Conservation (phyloP, 2,329 filamentous ascomycete species). For the Seiridium unicorne region DNA sequence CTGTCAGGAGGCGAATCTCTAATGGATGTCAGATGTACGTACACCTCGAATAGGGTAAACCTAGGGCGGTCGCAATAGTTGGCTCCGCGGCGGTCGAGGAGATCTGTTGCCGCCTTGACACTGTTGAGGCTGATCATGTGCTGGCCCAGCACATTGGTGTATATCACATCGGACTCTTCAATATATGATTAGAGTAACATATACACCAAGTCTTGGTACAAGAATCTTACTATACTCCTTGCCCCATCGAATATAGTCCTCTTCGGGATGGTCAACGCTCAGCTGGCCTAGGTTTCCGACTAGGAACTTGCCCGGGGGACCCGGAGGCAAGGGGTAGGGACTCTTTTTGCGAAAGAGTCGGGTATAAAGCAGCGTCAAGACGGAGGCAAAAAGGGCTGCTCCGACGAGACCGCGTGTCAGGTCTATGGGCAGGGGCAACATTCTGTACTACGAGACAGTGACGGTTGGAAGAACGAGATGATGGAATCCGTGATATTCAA, state of each 20-base stretch:
- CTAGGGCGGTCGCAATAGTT: conserved; percentile 38
- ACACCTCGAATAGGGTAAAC: conserved; percentile 32
- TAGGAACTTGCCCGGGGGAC: conserved; percentile 25
- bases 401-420: conserved; percentile 3
- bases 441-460: neutral
- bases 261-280: conserved; percentile 26
- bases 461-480: neutral
- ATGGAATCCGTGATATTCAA: neutral
- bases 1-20: neutral
- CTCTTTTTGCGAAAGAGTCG: conserved; percentile 6
- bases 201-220: neutral
- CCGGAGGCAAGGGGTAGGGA: conserved; percentile 24
- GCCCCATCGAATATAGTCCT: conserved; percentile 28
- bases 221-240: conserved; percentile 26
- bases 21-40: neutral
- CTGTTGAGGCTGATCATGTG: conserved; percentile 36
- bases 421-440: neutral
- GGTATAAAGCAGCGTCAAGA: conserved; percentile 9
- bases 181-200: conserved; percentile 14
- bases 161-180: conserved; percentile 25
- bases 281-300: conserved; percentile 28
- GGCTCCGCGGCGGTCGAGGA: conserved; percentile 36
- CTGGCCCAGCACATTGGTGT: conserved; percentile 33
- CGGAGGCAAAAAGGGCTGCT: conserved; percentile 8
- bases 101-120: conserved; percentile 33